Percentiles rank a stretch among this genome's conserved stretches.
Evolutionary conservation across 1,284 basidiomycete species (phyloP).

Genomic region (Mycena citricolor): DNA sequence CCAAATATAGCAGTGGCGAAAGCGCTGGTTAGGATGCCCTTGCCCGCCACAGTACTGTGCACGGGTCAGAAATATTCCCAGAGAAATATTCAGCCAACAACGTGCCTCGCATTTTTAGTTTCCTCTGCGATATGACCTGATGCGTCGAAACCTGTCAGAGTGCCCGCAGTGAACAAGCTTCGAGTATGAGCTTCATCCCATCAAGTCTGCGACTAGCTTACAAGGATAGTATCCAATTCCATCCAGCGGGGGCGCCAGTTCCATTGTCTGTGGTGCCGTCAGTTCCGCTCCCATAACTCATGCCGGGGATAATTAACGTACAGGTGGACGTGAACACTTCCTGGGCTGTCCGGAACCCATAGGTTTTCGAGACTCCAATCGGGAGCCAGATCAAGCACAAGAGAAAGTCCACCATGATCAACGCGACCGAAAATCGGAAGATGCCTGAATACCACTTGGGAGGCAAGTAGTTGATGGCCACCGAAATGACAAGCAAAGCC

Average conservation of each 20-base stretch:
- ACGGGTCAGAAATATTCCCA: not conserved
- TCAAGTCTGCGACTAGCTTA: too few relatives aligned
- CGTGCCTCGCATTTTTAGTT: constrained; percentile 36
- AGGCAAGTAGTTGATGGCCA: constrained; percentile 1
- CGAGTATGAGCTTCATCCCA: too few relatives aligned
- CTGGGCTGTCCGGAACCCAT: constrained; percentile 51
- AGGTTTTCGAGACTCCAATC: constrained; percentile 31
- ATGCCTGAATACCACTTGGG: constrained; percentile 4
- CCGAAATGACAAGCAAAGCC: not conserved
- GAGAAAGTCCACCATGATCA: constrained; percentile 1
- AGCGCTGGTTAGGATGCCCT: constrained; percentile 29
- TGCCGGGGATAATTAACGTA: too few relatives aligned
- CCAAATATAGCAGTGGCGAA: constrained; percentile 49
- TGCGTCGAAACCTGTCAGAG: constrained; percentile 60
- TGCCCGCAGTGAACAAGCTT: too few relatives aligned
- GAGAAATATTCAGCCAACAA: not conserved
- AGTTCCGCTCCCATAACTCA: too few relatives aligned
- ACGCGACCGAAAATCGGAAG: constrained; percentile 4
- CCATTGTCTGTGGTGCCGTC: too few relatives aligned
- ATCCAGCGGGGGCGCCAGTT: constrained; percentile 55
- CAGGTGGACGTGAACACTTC: constrained; percentile 57
- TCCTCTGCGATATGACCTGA: constrained; percentile 62
- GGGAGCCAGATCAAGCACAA: constrained; percentile 4
- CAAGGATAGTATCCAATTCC: constrained; percentile 49
- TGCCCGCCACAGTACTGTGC: too few relatives aligned